Percentiles rank a stretch among this genome's conserved stretches.
Evolutionary conservation across 441 rosid species (phyloP).

Genomic region (Euphorbia celastroides): DNA sequence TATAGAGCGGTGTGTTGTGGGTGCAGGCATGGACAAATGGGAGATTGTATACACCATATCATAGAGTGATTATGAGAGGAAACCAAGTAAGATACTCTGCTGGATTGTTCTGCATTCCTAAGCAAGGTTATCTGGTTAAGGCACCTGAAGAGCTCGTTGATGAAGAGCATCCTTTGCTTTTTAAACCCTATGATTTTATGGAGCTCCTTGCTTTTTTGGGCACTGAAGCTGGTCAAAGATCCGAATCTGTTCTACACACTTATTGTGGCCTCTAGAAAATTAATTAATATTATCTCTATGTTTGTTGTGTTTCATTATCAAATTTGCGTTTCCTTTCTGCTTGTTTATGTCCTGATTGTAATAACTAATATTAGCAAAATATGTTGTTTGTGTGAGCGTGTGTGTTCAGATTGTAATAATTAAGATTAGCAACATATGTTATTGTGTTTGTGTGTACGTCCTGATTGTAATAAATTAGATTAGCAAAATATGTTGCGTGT

Average conservation of each 20-base stretch:
- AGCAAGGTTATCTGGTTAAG: conserved; percentile 35
- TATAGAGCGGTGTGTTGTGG: neutral
- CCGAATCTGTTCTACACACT: conserved; percentile 37
- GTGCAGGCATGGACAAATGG: conserved; percentile 60
- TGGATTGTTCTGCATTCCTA: conserved; percentile 56
- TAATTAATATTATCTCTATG: neutral
- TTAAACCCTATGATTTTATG: conserved; percentile 44
- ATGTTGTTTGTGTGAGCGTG: too few species aligned
- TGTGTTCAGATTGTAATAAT: too few species aligned
- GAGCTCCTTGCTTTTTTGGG: conserved; percentile 45
- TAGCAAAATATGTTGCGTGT: too few species aligned
- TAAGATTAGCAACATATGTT: too few species aligned
- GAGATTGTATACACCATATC: conserved; percentile 33
- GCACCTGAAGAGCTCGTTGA: conserved; percentile 55
- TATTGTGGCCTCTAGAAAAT: conserved; percentile 46
- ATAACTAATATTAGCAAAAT: too few species aligned
- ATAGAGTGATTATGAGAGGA: conserved; percentile 57
- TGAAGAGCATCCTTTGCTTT: conserved; percentile 50
- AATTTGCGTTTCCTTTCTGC: neutral
- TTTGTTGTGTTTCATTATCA: neutral
- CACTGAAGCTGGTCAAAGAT: conserved; percentile 45
- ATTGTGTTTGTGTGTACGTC: too few species aligned
- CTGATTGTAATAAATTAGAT: too few species aligned
- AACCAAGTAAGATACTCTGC: conserved; percentile 38
- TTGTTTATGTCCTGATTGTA: too few species aligned